Conservation (phyloP, 1,284 basidiomycete species). For the Irpex sp. region DNA sequence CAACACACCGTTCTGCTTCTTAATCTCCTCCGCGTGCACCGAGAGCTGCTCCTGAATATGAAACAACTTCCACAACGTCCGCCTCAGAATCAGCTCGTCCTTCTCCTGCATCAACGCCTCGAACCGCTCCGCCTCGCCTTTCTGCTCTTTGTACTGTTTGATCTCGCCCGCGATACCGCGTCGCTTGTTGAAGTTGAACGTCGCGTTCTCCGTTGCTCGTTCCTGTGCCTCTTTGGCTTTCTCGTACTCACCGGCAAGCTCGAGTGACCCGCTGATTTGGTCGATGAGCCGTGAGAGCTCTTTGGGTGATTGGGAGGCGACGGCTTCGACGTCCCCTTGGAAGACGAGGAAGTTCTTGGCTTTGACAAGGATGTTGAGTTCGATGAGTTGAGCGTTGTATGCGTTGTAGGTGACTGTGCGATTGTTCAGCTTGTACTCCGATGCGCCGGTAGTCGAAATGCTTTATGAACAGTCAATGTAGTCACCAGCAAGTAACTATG, state of each 20-base stretch:
- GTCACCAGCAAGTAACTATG: not conserved
- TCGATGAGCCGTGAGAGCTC: constrained; percentile 92
- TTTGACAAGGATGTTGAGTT: constrained; percentile 96
- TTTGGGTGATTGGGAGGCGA: constrained; percentile 92
- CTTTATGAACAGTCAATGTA: constrained; percentile 34
- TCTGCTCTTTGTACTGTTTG: constrained; percentile 97
- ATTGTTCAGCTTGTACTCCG: constrained; percentile 85
- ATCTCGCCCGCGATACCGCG: constrained; percentile 93
- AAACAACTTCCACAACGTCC: constrained; percentile 87
- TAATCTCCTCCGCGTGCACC: constrained; percentile 65
- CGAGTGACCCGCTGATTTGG: constrained; percentile 92
- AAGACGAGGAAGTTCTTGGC: constrained; percentile 99
- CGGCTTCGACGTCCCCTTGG: constrained; percentile 97
- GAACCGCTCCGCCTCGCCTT: constrained; percentile 89
- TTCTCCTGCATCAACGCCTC: constrained; percentile 76
- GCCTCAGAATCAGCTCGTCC: constrained; percentile 80
- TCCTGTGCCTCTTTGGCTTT: constrained; percentile 85
- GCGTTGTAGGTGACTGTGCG: constrained; percentile 77
- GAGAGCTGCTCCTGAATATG: constrained; percentile 86
- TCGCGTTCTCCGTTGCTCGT: constrained; percentile 89
- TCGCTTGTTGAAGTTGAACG: constrained; percentile 91
- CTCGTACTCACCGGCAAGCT: constrained; percentile 88
- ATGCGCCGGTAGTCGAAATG: constrained; percentile 81
- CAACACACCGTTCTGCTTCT: constrained; percentile 69
- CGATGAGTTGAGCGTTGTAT: constrained; percentile 83